A percentile compares a stretch with the other conserved stretches of the same genome.
phyloP scores from a whole-genome alignment of 1,139 yeast genomes.

The Scheffersomyces quercinus region DNA sequence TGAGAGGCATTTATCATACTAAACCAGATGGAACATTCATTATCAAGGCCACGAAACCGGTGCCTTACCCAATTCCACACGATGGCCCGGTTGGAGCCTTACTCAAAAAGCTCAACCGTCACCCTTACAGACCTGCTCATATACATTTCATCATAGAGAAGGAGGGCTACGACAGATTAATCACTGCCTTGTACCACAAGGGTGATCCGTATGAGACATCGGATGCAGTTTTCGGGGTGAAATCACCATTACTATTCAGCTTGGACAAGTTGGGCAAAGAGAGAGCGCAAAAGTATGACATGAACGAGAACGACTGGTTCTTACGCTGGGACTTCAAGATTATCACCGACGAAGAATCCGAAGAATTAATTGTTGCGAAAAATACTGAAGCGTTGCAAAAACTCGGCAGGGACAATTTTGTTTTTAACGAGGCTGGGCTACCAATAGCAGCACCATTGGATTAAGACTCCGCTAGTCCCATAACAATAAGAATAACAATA shows the following conservation, averaged over 20 bases:
- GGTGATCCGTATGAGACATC: slow-evolving; percentile 32
- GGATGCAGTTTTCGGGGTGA: slow-evolving; percentile 34
- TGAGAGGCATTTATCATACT: slow-evolving; percentile 33
- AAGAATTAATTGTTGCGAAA: slow-evolving; percentile 11
- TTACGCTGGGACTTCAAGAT: slow-evolving; percentile 26
- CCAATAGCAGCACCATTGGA: slow-evolving; percentile 11
- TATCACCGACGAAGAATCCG: slow-evolving; percentile 20
- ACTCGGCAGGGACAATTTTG: slow-evolving; percentile 7
- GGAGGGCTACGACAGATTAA: slow-evolving; percentile 27
- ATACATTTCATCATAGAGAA: slow-evolving; percentile 29
- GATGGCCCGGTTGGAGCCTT: slow-evolving; percentile 41
- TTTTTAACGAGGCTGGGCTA: slow-evolving; percentile 18
- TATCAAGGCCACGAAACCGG: slow-evolving; percentile 32
- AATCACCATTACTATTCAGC: slow-evolving; percentile 18
- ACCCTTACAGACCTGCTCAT: slow-evolving; percentile 40
- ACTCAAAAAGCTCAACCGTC: slow-evolving; percentile 29
- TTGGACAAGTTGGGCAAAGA: slow-evolving; percentile 20
- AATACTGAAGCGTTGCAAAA: slow-evolving; percentile 18
- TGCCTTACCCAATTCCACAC: slow-evolving; percentile 39
- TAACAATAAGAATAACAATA: no score
- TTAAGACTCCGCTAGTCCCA: neutral
- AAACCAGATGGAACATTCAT: slow-evolving; percentile 26
- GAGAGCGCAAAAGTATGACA: slow-evolving; percentile 18
- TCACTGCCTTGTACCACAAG: slow-evolving; percentile 30
- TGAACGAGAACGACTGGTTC: slow-evolving; percentile 24